Evolutionary conservation across 352 stramenopile species (phyloP).

Genomic region (Globisporangium paddicum): DNA sequence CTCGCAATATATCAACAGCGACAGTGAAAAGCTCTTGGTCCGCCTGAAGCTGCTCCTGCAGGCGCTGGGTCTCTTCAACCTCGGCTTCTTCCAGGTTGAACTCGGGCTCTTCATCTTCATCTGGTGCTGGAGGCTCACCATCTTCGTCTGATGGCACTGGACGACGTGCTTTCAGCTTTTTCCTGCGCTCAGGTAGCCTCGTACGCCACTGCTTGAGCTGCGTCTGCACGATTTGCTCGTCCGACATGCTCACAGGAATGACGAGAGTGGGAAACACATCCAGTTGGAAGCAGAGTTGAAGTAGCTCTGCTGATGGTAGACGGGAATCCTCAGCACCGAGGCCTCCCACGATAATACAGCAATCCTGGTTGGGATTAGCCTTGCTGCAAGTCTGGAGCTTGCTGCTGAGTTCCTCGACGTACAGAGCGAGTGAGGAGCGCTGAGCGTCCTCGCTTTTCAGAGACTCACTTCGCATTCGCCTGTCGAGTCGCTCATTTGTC

Average conservation of each 20-base stretch:
- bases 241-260: constrained; percentile 27
- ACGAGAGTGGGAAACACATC: constrained; percentile 54
- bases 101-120: constrained; percentile 16
- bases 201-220: constrained; percentile 31
- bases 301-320: constrained; percentile 30
- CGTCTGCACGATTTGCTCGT: constrained; percentile 22
- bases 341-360: constrained; percentile 8
- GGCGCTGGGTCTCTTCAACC: constrained; percentile 35
- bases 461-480: constrained; percentile 16
- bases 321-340: constrained; percentile 13
- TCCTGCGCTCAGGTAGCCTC: constrained; percentile 14
- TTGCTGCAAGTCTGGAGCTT: constrained; percentile 9
- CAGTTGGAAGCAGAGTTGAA: constrained; percentile 36
- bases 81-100: constrained; percentile 30
- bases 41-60: constrained; percentile 36
- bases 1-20: constrained; percentile 28
- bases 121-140: background rate
- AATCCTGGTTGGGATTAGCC: background rate
- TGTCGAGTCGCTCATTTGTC: background rate
- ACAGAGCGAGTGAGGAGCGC: constrained; percentile 5
- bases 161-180: constrained; percentile 2
- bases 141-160: constrained; percentile 11
- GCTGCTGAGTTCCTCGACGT: constrained; percentile 17
- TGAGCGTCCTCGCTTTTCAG: constrained; percentile 13
- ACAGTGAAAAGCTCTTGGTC: constrained; percentile 35